Evolutionary conservation across 768 basidiomycete genomes (phyloP).

Genomic region (Trametes elegans): DNA sequence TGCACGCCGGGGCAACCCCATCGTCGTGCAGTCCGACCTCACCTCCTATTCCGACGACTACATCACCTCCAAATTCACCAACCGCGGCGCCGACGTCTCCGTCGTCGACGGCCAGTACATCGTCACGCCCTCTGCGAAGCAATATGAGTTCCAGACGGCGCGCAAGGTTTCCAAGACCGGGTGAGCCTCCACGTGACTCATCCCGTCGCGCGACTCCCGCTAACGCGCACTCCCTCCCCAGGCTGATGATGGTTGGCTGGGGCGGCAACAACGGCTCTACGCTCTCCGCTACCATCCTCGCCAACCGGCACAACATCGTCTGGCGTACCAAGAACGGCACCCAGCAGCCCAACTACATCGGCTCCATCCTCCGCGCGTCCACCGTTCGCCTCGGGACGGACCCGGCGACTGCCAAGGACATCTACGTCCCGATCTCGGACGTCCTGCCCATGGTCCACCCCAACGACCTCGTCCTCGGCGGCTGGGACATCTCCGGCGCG

Average conservation of each 20-base stretch:
- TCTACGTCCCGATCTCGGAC: slow-evolving; percentile 89
- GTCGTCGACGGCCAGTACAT: slow-evolving; percentile 72
- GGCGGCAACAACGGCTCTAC: slow-evolving; percentile 98
- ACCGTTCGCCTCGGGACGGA: slow-evolving; percentile 91
- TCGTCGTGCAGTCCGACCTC: slow-evolving; percentile 81
- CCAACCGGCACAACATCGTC: slow-evolving; percentile 90
- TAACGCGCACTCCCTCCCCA: slow-evolving; percentile 33
- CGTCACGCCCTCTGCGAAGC: slow-evolving; percentile 75
- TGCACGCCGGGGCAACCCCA: slow-evolving; percentile 68
- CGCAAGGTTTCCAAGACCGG: slow-evolving; percentile 88
- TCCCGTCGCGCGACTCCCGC: neutral
- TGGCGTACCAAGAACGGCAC: slow-evolving; percentile 94
- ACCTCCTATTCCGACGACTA: slow-evolving; percentile 78
- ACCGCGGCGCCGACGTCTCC: slow-evolving; percentile 73
- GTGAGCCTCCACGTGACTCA: slow-evolving; percentile 43
- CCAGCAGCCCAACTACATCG: slow-evolving; percentile 97
- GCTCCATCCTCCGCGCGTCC: slow-evolving; percentile 93
- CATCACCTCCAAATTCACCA: slow-evolving; percentile 79
- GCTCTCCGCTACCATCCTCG: slow-evolving; percentile 89
- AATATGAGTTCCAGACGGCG: slow-evolving; percentile 89
- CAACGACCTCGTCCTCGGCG: slow-evolving; percentile 94
- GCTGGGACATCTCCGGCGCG: slow-evolving; percentile 94
- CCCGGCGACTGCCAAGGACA: slow-evolving; percentile 76
- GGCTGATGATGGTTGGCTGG: slow-evolving; percentile 94
- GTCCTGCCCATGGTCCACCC: slow-evolving; percentile 98